Base-by-base conservation (phyloP, 371 early-diverging fungal species). In the Mucor lusitanicus region DNA sequence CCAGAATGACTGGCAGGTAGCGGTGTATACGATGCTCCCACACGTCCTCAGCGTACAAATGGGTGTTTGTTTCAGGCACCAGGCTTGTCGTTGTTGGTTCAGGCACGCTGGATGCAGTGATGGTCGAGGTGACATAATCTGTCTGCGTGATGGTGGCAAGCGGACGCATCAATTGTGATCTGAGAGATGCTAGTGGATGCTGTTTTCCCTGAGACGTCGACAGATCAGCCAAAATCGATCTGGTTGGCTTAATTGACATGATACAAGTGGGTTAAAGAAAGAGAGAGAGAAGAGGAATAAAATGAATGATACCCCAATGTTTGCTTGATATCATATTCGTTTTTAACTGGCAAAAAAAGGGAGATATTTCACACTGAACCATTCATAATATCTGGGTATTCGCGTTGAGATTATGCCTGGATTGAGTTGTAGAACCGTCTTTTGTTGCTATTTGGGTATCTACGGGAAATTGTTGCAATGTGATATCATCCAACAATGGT, bases 1-100 rank as follows among this genome's bases (percentile, higher is more conserved):
- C 65, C 13, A 71, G 61, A 9, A 80, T 57, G 3, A 72, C 63
- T 15, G 80, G 80, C 17, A 80, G 59, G 40, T 70, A 66, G 19
- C 46, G 66, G 42, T 59, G 60, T 3, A 69, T 48, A 39, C 61
- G 63, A 2, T 68, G 58, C 40, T 60, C 66, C 66, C 66, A 66
- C 9, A 53, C n/a, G 40, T 58, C 55, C 32, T 64, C 58, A 7
- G 46, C 23, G 11, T 58, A 61, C 32, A n/a, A n/a, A 17, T 40
- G 3, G 3, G 17, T 27, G 17, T 28, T 13, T 40, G 48, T 32
- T 53, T 39, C 23, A 19, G 37, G 25, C 4, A n/a, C 5, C 9
- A 17, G 3, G 17, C n/a, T 11, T 11, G 19, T 8, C 17, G 19
- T 3, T 4, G 66, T 66, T 40, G 60, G 55, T 17, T 28, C 9